Conservation (phyloP, 2,329 filamentous ascomycete species). For the Epichloe hybrida region DNA sequence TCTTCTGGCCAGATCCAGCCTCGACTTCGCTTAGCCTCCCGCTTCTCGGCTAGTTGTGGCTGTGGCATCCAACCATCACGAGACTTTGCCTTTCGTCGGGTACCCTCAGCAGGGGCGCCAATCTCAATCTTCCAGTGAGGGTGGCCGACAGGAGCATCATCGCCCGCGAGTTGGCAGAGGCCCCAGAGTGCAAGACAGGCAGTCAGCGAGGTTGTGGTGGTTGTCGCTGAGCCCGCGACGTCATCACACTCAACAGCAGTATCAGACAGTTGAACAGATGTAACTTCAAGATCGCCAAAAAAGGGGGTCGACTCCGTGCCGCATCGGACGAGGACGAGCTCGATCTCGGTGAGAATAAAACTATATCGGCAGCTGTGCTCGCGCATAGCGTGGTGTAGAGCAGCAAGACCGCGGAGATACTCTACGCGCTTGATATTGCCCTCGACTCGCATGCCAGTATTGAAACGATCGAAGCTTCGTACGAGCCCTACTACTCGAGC, state of each 20-base stretch:
- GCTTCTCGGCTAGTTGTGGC: conserved; percentile 61
- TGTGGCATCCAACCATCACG: conserved; percentile 65
- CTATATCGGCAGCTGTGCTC: conserved; percentile 88
- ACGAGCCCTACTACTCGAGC: conserved; percentile 68
- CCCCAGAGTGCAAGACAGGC: conserved; percentile 67
- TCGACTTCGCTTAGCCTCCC: conserved; percentile 56
- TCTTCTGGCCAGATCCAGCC: conserved; percentile 71
- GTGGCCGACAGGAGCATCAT: conserved; percentile 40
- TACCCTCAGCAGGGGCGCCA: conserved; percentile 60
- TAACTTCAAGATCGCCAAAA: conserved; percentile 79
- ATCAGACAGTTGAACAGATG: conserved; percentile 43
- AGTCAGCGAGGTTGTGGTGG: conserved; percentile 41
- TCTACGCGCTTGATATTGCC: conserved; percentile 74
- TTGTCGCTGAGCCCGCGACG: conserved; percentile 21
- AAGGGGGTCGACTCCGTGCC: conserved; percentile 51
- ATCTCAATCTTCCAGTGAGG: conserved; percentile 56
- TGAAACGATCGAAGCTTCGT: conserved; percentile 87
- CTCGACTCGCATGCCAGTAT: conserved; percentile 83
- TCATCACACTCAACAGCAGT: conserved; percentile 17
- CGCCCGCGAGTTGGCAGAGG: conserved; percentile 56
- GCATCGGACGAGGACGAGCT: conserved; percentile 79
- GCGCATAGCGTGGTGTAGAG: conserved; percentile 84
- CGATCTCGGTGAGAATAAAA: conserved; percentile 93
- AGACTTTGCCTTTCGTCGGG: conserved; percentile 54
- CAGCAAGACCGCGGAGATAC: conserved; percentile 75